Evolutionary conservation across 2,329 filamentous ascomycete species (phyloP), one percentile per base, ranked within the genome.

Genomic region (Penicillium rolfsii): DNA sequence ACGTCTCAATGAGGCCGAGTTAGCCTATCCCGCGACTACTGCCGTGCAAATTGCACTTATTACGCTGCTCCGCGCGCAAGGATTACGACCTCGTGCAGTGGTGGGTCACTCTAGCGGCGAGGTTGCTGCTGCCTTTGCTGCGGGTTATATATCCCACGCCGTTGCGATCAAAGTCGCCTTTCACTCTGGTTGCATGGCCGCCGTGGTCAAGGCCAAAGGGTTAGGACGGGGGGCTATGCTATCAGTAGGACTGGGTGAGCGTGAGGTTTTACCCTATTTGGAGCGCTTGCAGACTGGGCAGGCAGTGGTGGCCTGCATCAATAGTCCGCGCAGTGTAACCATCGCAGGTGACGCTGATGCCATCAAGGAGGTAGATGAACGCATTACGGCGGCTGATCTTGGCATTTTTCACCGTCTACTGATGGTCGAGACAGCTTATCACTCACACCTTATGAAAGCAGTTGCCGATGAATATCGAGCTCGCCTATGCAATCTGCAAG

Each of bases 391-490:
- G 11, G 33, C 33, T 35, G 60, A 68, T 33, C 62, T 72, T 16
- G 52, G 62, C 8, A 45, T 70, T 0, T 71, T 74, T 33, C 58
- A 36, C 9, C 63, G 71, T 11, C 57, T 54, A 0, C 62, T 74
- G 7, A 54, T 52, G 8, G 69, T 74, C 0, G 64, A 69, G 7
- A 64, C 63, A 1, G 73, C 73, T 1, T 75, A 75, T 54, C 73
- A 75, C 49, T 75, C 73, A 5, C 65, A 62, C 11, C 70, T 74
- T 24, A 75, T 74, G 70, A 38, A 66, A 6, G 28, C 49, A 4
- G 58, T 71, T 45, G 60, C 62, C 1, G 52, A 55, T 36, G 54
- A 60, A 4, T 74, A 73, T 57, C 30, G 61, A 9, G 26, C 58
- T 52, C 1, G 67, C 72, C 38, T 43, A 57, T 1, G 58, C 65